These are phyloP conservation scores for Pezicula neosporulosa DNA, from an alignment of 2,329 filamentous ascomycete genomes.

Conservation along the genomic window DNA sequence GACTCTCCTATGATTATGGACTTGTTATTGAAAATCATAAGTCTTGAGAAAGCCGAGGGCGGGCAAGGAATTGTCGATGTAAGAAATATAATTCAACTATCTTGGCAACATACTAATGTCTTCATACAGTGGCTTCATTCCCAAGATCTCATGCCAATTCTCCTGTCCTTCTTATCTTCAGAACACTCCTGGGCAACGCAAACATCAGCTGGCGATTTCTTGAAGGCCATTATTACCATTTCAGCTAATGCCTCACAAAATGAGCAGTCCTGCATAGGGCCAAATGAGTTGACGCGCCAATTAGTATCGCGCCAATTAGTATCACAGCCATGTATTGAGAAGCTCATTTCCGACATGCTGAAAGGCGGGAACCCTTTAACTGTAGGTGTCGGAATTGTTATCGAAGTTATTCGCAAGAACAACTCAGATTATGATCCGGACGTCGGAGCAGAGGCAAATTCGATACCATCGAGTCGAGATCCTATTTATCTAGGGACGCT, in stretches of 20 bases:
- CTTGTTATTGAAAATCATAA: slow-evolving; percentile 92
- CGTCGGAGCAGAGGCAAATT: slow-evolving; percentile 75
- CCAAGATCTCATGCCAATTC: slow-evolving; percentile 79
- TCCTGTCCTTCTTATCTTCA: slow-evolving; percentile 83
- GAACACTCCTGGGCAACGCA: slow-evolving; percentile 87
- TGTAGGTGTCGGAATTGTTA: slow-evolving; percentile 94
- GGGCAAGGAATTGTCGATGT: slow-evolving; percentile 93
- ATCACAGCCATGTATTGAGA: slow-evolving; percentile 77
- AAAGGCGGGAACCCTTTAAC: slow-evolving; percentile 90
- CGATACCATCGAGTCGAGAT: slow-evolving; percentile 78
- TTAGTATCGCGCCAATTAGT: slow-evolving; percentile 93
- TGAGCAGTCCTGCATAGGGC: slow-evolving; percentile 97
- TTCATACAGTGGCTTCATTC: slow-evolving; percentile 79
- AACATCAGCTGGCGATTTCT: slow-evolving; percentile 93
- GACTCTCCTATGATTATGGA: slow-evolving; percentile 99
- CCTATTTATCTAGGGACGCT: slow-evolving; percentile 94
- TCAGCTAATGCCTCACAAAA: slow-evolving; percentile 97
- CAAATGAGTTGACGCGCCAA: slow-evolving; percentile 93
- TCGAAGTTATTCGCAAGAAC: slow-evolving; percentile 98
- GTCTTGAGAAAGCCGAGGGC: slow-evolving; percentile 85
- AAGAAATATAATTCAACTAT: slow-evolving; percentile 31
- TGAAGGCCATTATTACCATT: slow-evolving; percentile 98
- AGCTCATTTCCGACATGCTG: slow-evolving; percentile 88
- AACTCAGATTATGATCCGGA: slow-evolving; percentile 99
- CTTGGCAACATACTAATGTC: slow-evolving; percentile 4